A percentile compares a stretch with the other conserved stretches of the same genome.
These are phyloP conservation scores for Tuber umbilicatum DNA, from an alignment of 495 filamentous ascomycete genomes.

Conservation along the genomic window DNA sequence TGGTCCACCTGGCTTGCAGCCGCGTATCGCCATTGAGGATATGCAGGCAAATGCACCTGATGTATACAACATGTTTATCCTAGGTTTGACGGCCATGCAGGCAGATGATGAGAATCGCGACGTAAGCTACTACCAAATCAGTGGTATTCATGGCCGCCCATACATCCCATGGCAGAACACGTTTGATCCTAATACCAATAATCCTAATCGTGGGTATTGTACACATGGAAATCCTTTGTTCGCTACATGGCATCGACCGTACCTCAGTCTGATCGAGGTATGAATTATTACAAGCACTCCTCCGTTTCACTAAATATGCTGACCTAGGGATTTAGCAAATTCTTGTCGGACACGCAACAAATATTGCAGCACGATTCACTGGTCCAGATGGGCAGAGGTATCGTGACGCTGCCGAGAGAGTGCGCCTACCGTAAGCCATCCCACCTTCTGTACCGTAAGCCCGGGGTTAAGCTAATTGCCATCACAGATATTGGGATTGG, in stretches of 20 bases:
- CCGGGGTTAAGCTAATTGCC: conserved; percentile 11
- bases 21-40: conserved; percentile 21
- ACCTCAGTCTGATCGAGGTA: conserved; percentile 63
- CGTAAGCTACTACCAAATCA: conserved; percentile 43
- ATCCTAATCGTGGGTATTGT: conserved; percentile 53
- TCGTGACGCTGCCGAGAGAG: conserved; percentile 31
- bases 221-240: conserved; percentile 60
- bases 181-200: background rate
- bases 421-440: conserved; percentile 34
- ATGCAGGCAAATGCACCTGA: conserved; percentile 28
- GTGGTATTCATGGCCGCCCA: conserved; percentile 44
- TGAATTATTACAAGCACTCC: conserved; percentile 10
- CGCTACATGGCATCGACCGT: conserved; percentile 65
- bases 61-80: conserved; percentile 43
- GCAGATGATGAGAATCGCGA: conserved; percentile 22
- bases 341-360: conserved; percentile 20
- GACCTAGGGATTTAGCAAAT: conserved; percentile 24
- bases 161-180: conserved; percentile 42
- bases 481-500: conserved; percentile 39
- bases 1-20: conserved; percentile 24
- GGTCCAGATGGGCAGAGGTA: conserved; percentile 30
- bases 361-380: conserved; percentile 27
- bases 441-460: background rate
- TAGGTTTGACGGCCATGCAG: conserved; percentile 38
- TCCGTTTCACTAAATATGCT: background rate